Evolutionary conservation across 1,284 basidiomycete genomes (phyloP).

Genomic region (Microbotryum saponariae): DNA sequence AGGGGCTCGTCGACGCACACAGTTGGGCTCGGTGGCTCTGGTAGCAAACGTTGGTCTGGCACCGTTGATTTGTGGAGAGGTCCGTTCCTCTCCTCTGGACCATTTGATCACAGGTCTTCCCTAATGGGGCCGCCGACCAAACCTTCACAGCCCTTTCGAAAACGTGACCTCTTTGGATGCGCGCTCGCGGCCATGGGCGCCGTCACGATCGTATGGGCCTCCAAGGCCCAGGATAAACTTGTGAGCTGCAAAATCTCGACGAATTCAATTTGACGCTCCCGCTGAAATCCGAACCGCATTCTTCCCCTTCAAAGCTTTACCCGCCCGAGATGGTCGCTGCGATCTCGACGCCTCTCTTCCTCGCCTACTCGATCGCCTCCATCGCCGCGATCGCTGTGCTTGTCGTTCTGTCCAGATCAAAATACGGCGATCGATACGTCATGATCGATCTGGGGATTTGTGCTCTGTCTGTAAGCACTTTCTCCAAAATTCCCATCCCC

Average conservation of each 20-base stretch:
- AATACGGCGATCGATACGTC: conserved; percentile 60
- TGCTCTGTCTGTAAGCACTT: conserved; percentile 56
- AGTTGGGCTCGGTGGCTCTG: conserved; percentile 61
- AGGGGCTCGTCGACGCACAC: background rate
- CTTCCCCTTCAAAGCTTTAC: conserved; percentile 43
- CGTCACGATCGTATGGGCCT: conserved; percentile 79
- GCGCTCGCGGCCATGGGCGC: conserved; percentile 72
- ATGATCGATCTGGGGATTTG: conserved; percentile 82
- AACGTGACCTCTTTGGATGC: conserved; percentile 83
- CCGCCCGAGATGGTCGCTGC: conserved; percentile 62
- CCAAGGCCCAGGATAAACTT: conserved; percentile 60
- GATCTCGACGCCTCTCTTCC: conserved; percentile 61
- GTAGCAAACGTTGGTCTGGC: conserved; percentile 93
- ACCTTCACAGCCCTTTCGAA: conserved; percentile 31
- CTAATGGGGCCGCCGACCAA: no score
- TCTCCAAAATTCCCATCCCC: no score
- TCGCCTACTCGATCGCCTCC: conserved; percentile 63
- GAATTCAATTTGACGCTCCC: background rate
- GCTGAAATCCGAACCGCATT: no score
- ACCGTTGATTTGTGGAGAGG: conserved; percentile 61
- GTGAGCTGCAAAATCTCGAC: conserved; percentile 41
- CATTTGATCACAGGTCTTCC: no score
- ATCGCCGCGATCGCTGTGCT: conserved; percentile 41
- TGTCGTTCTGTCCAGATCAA: conserved; percentile 49
- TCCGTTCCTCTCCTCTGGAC: background rate